Base-by-base conservation (phyloP, 306 rosid genomes). In the Fragaria vesca region DNA sequence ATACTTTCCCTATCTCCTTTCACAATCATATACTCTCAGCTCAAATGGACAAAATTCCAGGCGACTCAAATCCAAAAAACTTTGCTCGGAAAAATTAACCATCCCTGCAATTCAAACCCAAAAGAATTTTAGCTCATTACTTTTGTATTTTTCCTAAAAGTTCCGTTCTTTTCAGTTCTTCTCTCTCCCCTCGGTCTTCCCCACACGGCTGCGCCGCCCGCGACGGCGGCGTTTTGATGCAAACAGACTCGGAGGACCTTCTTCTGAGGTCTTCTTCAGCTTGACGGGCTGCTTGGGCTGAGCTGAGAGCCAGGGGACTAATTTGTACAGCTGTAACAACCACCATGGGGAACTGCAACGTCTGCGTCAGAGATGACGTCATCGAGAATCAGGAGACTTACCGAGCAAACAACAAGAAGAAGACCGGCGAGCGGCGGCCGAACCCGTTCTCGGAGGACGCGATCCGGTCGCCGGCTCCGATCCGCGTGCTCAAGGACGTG, bases 281-380 rank as follows among this genome's bases (percentile, higher is more conserved):
- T 18, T 55, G 13, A 48, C 18, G 32, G 24, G 18, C 52, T n/a
- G 30, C 7, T 71, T 17, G 1, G 58, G 36, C 17, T 24, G 8
- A 5, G 52, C 55, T 12, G 42, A 46, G 74, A 43, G 46, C 11
- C 10, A 46, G 38, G 18, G 46, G 13, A 28, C 15, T 69, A 1
- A 26, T 61, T 40, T 20, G 36, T 32, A 46, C 66, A 30, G 40
- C 68, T 60, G 36, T 55, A 6, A n/a, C 16, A 74, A 32, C 12
- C 4, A 94, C 12, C 6, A 94, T 96, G 99, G 99, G 99, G 3
- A 96, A 96, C 74, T 96, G 99, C 80, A 87, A 82, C 91, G 84
- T 78, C 0, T 96, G 99, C 72, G 80, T 86, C 62, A 74, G 89
- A 81, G 85, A 77, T 28, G 91, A 88, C 7, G 79, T 67, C 74